Evolutionary conservation across 495 filamentous ascomycete species (phyloP).

Genomic region (Cenococcum geophilum): DNA sequence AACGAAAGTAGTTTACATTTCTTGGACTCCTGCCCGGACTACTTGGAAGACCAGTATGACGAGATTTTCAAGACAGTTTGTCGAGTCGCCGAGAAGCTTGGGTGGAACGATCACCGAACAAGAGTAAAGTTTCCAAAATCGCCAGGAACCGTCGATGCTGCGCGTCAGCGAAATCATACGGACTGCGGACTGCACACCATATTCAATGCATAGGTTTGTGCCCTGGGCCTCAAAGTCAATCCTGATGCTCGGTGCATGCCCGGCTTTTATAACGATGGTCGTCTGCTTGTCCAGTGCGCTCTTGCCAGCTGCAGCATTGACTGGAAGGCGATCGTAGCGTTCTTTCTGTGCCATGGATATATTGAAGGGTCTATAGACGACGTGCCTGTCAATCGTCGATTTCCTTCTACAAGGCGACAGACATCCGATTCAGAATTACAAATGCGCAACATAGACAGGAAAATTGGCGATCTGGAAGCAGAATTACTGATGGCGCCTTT

Average conservation of each 20-base stretch:
- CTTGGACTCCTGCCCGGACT: background rate
- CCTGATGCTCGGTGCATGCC: slow-evolving; percentile 1
- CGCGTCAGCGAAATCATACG: background rate
- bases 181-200: slow-evolving; percentile 9
- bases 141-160: background rate
- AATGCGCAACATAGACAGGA: background rate
- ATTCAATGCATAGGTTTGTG: slow-evolving; percentile 20
- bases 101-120: background rate
- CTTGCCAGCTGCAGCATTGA: slow-evolving; percentile 8
- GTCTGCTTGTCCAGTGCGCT: slow-evolving; percentile 8
- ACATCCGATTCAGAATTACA: background rate
- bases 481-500: background rate
- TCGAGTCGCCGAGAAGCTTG: background rate
- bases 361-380: slow-evolving; percentile 4
- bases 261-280: background rate
- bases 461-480: background rate
- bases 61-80: background rate
- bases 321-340: slow-evolving; percentile 10
- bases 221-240: slow-evolving; percentile 14
- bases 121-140: background rate
- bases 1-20: background rate
- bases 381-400: slow-evolving; percentile 7
- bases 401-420: background rate
- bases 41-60: background rate
- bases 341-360: slow-evolving; percentile 9